Conservation (phyloP, 345 rosid genomes). For the Streptanthus diversifolius region DNA sequence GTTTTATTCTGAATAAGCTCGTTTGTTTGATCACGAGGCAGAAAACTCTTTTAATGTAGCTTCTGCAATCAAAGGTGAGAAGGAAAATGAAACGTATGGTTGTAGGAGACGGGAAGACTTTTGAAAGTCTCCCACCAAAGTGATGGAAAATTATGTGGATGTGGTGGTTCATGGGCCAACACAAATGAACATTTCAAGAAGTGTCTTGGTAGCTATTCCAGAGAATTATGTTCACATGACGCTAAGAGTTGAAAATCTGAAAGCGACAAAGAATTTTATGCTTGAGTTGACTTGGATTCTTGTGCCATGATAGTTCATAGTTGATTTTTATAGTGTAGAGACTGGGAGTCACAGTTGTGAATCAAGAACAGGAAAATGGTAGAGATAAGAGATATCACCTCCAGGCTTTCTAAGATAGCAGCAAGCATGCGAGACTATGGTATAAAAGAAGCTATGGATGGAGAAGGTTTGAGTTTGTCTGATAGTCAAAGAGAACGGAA, state of each 20-base stretch:
- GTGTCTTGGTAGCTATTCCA: slow-evolving; percentile 3
- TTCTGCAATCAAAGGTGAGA: not conserved
- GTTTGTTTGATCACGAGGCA: not conserved
- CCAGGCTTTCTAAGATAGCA: slow-evolving; percentile 34
- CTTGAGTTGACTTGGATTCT: slow-evolving; percentile 7
- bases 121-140: slow-evolving; percentile 24
- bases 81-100: slow-evolving; percentile 14
- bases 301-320: not conserved
- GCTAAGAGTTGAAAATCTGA: slow-evolving; percentile 18
- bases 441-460: slow-evolving; percentile 27
- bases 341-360: not conserved
- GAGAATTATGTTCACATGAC: slow-evolving; percentile 3
- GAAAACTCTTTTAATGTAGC: not conserved
- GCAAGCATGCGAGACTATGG: slow-evolving; percentile 38
- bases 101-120: slow-evolving; percentile 22
- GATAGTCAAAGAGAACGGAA: slow-evolving; percentile 31
- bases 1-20: not conserved
- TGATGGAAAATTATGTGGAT: slow-evolving; percentile 22
- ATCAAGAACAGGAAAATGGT: slow-evolving; percentile 22
- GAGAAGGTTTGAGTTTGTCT: slow-evolving; percentile 9
- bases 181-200: slow-evolving; percentile 3
- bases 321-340: not conserved
- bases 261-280: not conserved
- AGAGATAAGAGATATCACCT: slow-evolving; percentile 29
- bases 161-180: slow-evolving; percentile 16